Evolutionary conservation across 225 moss, liverwort and hornwort genomes (phyloP).

Genomic region (Bryoerythrophyllum caledonicum): DNA sequence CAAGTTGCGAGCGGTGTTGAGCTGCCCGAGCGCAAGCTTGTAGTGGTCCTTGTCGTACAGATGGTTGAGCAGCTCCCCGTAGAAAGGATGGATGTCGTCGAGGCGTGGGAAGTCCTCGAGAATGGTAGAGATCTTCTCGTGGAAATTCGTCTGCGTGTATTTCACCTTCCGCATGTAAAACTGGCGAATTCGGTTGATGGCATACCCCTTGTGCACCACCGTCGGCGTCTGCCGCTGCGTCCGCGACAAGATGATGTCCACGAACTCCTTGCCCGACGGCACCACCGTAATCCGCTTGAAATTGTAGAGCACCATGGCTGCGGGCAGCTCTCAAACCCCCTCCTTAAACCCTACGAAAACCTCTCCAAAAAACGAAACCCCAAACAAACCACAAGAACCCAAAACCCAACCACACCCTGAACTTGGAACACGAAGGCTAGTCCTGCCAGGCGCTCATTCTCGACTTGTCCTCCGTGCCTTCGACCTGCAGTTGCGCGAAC

Average conservation of each 20-base stretch:
- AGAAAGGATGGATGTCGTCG: slow-evolving; percentile 97
- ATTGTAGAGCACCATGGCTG: slow-evolving; percentile 83
- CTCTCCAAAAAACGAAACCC: neutral
- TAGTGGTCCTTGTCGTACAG: slow-evolving; percentile 97
- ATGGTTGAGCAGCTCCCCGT: slow-evolving; percentile 88
- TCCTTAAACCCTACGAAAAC: neutral
- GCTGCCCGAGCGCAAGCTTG: slow-evolving; percentile 93
- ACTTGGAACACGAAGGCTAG: no score
- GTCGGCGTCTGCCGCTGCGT: slow-evolving; percentile 99
- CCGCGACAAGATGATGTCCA: slow-evolving; percentile 95
- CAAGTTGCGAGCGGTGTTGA: slow-evolving; percentile 88
- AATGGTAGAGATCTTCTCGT: slow-evolving; percentile 93
- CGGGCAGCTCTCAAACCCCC: neutral
- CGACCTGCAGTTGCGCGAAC: no score
- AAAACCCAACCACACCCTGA: no score
- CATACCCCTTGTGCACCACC: slow-evolving; percentile 96
- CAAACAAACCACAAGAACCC: neutral
- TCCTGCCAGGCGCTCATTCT: no score
- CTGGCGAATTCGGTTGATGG: slow-evolving; percentile 89
- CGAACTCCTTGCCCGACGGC: slow-evolving; percentile 95
- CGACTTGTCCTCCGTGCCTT: no score
- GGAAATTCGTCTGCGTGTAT: slow-evolving; percentile 93
- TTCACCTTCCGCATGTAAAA: slow-evolving; percentile 99
- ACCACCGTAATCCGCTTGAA: slow-evolving; percentile 98
- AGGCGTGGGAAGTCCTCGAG: slow-evolving; percentile 95